phyloP scores from a whole-genome alignment of 176 grass and related monocot genomes.

The Musa itinerans region DNA sequence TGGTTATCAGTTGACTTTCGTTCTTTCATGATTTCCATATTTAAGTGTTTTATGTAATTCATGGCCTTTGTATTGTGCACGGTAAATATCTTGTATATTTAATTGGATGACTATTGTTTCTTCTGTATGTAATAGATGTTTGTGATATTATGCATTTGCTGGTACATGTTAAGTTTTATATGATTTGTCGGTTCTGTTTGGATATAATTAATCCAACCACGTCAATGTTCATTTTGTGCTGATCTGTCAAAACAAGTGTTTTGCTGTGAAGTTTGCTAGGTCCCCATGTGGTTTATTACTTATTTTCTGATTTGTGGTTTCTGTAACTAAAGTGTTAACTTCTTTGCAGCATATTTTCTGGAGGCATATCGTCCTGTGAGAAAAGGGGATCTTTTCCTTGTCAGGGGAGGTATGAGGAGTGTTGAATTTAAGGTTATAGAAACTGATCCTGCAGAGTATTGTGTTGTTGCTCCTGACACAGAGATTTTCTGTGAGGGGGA shows the following conservation, averaged over 20 bases:
- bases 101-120: no score
- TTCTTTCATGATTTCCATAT: no score
- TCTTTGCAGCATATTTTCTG: conserved; percentile 38
- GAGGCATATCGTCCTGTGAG: conserved; percentile 20
- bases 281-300: not conserved
- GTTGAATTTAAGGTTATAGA: conserved; percentile 42
- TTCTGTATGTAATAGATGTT: no score
- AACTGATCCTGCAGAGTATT: conserved; percentile 26
- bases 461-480: conserved; percentile 21
- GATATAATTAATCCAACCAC: not conserved
- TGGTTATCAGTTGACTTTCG: no score
- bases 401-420: conserved; percentile 30
- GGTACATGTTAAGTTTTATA: no score
- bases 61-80: no score
- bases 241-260: no score
- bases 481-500: not conserved
- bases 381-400: conserved; percentile 38
- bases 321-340: not conserved
- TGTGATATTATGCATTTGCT: no score
- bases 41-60: no score
- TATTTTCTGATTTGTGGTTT: not conserved
- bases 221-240: not conserved
- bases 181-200: not conserved
- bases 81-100: no score
- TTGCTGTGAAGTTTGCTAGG: not conserved